phyloP scores from a whole-genome alignment of 2,329 filamentous ascomycete species.

The Colletotrichum lindemuthianum region DNA sequence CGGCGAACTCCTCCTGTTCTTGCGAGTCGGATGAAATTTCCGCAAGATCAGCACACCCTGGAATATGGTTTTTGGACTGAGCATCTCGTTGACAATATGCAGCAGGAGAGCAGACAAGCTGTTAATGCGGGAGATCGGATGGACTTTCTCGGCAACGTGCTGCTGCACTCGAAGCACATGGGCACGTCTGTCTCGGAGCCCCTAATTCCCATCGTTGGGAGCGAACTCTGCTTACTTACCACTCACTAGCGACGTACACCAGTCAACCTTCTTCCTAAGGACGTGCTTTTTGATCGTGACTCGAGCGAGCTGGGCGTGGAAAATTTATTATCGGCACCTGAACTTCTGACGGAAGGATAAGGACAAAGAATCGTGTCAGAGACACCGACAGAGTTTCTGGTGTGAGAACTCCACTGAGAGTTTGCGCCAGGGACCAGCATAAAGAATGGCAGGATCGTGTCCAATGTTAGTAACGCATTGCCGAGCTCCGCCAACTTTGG shows the following conservation, averaged over 20 bases:
- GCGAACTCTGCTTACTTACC: too few relatives aligned
- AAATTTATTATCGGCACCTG: slow-evolving; percentile 21
- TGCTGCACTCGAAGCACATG: too few relatives aligned
- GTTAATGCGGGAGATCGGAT: too few relatives aligned
- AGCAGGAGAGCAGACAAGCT: too few relatives aligned
- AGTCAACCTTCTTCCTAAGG: too few relatives aligned
- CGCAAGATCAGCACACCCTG: not conserved
- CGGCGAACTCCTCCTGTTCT: not conserved
- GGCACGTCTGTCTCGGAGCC: too few relatives aligned
- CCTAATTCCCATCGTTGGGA: too few relatives aligned
- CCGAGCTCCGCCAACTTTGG: slow-evolving; percentile 3
- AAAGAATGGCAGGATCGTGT: slow-evolving; percentile 12
- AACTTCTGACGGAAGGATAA: slow-evolving; percentile 9
- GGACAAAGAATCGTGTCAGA: not conserved
- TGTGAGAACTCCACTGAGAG: slow-evolving; percentile 18
- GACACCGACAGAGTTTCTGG: slow-evolving; percentile 13
- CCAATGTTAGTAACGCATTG: slow-evolving; percentile 9
- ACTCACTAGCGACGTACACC: too few relatives aligned
- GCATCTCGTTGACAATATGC: too few relatives aligned
- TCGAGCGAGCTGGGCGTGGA: slow-evolving; percentile 16
- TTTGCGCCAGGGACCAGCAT: slow-evolving; percentile 22
- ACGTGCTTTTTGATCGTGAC: not conserved
- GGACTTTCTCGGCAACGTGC: too few relatives aligned
- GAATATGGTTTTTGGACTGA: too few relatives aligned
- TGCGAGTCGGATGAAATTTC: slow-evolving; percentile 17